Conservation (phyloP, 306 rosid species). For the Ammopiptanthus mongolicus region DNA sequence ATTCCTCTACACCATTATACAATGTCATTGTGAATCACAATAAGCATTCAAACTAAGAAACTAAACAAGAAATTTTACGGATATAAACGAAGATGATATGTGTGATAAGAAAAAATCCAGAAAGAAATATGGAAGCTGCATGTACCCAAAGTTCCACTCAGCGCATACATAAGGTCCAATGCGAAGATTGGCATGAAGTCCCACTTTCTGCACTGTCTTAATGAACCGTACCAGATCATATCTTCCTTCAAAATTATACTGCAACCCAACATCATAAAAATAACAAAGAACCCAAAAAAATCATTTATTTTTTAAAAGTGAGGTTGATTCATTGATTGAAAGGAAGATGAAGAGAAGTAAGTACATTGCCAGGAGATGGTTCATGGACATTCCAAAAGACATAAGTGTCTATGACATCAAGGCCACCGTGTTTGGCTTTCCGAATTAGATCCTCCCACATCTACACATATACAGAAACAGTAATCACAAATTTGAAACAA, state of each 20-base stretch:
- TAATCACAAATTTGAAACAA: conserved; percentile 31
- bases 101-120: background rate
- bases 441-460: conserved; percentile 94
- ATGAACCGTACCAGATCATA: conserved; percentile 83
- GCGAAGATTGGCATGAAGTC: conserved; percentile 90
- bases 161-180: conserved; percentile 98
- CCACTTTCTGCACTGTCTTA: conserved; percentile 80
- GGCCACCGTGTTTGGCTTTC: conserved; percentile 92
- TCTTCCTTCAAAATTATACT: conserved; percentile 94
- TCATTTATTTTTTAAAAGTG: background rate
- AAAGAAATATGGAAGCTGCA: background rate
- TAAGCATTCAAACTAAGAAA: background rate
- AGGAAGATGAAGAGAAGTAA: conserved; percentile 16
- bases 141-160: conserved; percentile 97
- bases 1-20: conserved; percentile 57
- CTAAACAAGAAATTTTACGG: background rate
- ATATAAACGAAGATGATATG: background rate
- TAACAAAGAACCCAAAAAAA: background rate
- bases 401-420: conserved; percentile 88
- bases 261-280: conserved; percentile 27
- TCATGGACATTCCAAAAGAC: conserved; percentile 96
- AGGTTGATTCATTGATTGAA: background rate
- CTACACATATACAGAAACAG: conserved; percentile 23
- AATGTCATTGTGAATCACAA: conserved; percentile 30
- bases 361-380: conserved; percentile 91